Conservation (phyloP, 1,284 basidiomycete species). For the Bondarzewia mesenterica region DNA sequence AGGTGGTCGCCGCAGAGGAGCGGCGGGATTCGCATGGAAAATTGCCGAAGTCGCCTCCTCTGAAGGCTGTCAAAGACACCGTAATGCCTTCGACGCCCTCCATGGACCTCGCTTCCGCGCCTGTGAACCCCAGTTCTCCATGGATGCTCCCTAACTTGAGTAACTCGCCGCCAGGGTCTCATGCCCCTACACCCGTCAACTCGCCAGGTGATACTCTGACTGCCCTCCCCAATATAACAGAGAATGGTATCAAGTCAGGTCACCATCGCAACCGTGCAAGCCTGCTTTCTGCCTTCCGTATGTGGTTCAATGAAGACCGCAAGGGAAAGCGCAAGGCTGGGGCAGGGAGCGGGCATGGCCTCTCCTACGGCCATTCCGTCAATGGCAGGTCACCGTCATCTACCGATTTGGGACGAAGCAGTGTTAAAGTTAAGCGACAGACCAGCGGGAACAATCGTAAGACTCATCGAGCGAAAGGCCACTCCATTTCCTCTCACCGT, state of each 20-base stretch:
- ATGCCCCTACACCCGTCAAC: slow-evolving; percentile 39
- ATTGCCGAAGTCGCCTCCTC: slow-evolving; percentile 61
- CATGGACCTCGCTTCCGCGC: slow-evolving; percentile 31
- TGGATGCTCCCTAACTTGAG: slow-evolving; percentile 56
- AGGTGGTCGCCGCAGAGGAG: slow-evolving; percentile 44
- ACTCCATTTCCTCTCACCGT: slow-evolving; percentile 62
- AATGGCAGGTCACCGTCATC: slow-evolving; percentile 7
- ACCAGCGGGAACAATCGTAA: slow-evolving; percentile 28
- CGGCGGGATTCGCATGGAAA: slow-evolving; percentile 56
- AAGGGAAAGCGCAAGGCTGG: slow-evolving; percentile 53
- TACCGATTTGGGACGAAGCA: slow-evolving; percentile 21
- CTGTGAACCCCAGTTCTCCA: slow-evolving; percentile 48
- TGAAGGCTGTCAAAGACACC: slow-evolving; percentile 44
- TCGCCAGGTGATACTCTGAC: slow-evolving; percentile 45
- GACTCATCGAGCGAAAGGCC: slow-evolving; percentile 49
- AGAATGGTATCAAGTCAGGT: slow-evolving; percentile 23
- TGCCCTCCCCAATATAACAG: slow-evolving; percentile 48
- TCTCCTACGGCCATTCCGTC: slow-evolving; percentile 8
- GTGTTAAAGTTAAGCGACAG: slow-evolving; percentile 44
- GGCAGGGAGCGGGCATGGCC: slow-evolving; percentile 14
- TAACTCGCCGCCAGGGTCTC: slow-evolving; percentile 27
- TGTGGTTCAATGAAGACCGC: slow-evolving; percentile 76
- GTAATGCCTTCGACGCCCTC: slow-evolving; percentile 40
- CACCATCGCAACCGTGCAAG: slow-evolving; percentile 56
- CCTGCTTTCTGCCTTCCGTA: slow-evolving; percentile 60